A percentile compares a stretch with the other conserved stretches of the same genome.
phyloP scores from a whole-genome alignment of 257 asterid genomes.

The Euphrasia confusa region DNA sequence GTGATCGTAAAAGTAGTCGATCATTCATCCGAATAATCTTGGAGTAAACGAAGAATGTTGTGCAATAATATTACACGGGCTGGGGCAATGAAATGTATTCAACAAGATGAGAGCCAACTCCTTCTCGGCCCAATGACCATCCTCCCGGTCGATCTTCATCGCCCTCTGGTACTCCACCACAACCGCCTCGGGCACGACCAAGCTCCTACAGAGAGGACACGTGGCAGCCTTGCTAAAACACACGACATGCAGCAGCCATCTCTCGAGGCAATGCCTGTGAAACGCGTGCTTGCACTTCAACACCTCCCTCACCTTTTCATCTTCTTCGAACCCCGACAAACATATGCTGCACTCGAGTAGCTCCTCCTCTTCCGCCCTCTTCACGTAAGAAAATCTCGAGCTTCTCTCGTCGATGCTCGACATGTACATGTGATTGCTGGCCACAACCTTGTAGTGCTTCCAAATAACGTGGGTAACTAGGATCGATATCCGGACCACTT shows the following conservation, averaged over 20 bases:
- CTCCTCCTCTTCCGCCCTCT: background rate
- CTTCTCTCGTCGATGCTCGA: constrained; percentile 34
- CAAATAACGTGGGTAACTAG: constrained; percentile 24
- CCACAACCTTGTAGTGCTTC: constrained; percentile 16
- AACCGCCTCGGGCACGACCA: constrained; percentile 38
- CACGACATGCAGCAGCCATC: constrained; percentile 34
- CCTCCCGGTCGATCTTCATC: constrained; percentile 23
- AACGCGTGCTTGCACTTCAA: constrained; percentile 41
- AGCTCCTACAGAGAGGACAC: constrained; percentile 54
- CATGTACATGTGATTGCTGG: constrained; percentile 27
- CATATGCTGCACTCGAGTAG: constrained; percentile 47
- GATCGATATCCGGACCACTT: constrained; percentile 23
- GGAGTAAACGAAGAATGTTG: constrained; percentile 12
- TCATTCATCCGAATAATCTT: too few relatives aligned
- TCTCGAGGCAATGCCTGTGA: constrained; percentile 47
- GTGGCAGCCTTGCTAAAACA: constrained; percentile 27
- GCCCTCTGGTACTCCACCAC: constrained; percentile 29
- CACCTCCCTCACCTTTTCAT: constrained; percentile 40
- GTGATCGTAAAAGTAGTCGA: too few relatives aligned
- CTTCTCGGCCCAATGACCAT: constrained; percentile 29
- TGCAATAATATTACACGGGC: constrained; percentile 23
- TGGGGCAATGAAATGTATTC: constrained; percentile 27
- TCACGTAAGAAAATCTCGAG: constrained; percentile 29
- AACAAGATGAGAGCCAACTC: constrained; percentile 40
- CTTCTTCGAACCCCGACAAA: constrained; percentile 35